A percentile compares a stretch with the other conserved stretches of the same genome.
Evolutionary conservation across 1,284 basidiomycete genomes (phyloP).

Genomic region (Heterobasidion annosum): DNA sequence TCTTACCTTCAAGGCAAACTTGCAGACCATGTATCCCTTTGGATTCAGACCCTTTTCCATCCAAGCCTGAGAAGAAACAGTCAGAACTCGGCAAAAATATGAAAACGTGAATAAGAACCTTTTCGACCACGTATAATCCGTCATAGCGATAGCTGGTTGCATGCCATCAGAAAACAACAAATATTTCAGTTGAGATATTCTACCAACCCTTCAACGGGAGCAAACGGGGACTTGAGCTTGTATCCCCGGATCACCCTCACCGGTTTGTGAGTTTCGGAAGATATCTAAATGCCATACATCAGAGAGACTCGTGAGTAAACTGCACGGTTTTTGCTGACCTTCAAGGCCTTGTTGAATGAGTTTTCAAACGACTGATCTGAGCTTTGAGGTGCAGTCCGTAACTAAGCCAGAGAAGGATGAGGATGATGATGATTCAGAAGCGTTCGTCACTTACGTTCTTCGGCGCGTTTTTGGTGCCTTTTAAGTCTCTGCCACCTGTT

Average conservation of each 20-base stretch:
- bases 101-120: conserved; percentile 27
- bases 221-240: conserved; percentile 63
- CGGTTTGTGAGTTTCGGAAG: conserved; percentile 64
- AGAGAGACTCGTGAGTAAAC: background rate
- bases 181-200: background rate
- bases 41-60: conserved; percentile 56
- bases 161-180: background rate
- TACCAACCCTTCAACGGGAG: conserved; percentile 62
- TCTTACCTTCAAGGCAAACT: conserved; percentile 64
- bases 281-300: conserved; percentile 34
- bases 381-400: conserved; percentile 78
- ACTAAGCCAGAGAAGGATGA: conserved; percentile 27
- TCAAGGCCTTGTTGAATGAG: conserved; percentile 56
- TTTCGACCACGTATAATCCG: conserved; percentile 71
- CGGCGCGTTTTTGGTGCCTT: conserved; percentile 64
- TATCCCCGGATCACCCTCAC: conserved; percentile 77
- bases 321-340: conserved; percentile 29
- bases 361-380: conserved; percentile 73
- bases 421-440: background rate
- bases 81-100: background rate
- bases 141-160: conserved; percentile 69
- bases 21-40: conserved; percentile 66
- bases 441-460: conserved; percentile 56
- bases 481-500: conserved; percentile 71
- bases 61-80: conserved; percentile 38